Conservation (phyloP, 768 basidiomycete species). For the Sarcodon sp. region DNA sequence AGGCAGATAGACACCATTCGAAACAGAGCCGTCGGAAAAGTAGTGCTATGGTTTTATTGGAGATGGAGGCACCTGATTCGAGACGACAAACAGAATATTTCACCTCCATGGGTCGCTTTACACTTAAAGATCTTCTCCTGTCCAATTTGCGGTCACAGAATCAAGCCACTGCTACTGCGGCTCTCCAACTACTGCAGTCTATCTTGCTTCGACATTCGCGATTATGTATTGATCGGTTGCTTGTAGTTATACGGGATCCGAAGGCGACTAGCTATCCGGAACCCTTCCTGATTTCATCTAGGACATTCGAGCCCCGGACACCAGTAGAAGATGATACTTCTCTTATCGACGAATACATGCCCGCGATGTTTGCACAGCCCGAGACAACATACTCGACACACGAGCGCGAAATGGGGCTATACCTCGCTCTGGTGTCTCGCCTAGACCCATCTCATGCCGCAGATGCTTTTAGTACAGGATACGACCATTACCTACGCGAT, state of each 20-base stretch:
- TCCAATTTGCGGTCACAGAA: constrained; percentile 64
- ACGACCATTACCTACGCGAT: constrained; percentile 73
- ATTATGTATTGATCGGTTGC: constrained; percentile 48
- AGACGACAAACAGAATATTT: constrained; percentile 69
- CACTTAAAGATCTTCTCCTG: constrained; percentile 78
- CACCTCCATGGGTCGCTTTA: constrained; percentile 80
- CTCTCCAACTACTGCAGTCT: constrained; percentile 70
- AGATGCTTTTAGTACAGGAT: constrained; percentile 74
- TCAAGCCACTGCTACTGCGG: constrained; percentile 56
- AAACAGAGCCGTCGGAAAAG: constrained; percentile 61
- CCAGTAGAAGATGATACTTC: background rate
- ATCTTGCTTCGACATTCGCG: constrained; percentile 61
- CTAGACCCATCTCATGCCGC: constrained; percentile 57
- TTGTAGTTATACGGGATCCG: constrained; percentile 58
- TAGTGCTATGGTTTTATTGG: constrained; percentile 83
- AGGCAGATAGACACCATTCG: constrained; percentile 7
- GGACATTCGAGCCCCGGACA: background rate
- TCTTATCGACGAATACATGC: background rate
- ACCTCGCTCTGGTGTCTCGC: constrained; percentile 66
- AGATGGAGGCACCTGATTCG: constrained; percentile 70
- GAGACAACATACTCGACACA: constrained; percentile 69
- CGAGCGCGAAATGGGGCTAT: constrained; percentile 74
- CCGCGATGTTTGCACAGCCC: constrained; percentile 36
- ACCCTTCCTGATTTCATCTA: constrained; percentile 29
- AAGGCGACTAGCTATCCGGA: constrained; percentile 62